phyloP scores from a whole-genome alignment of 164 flowering plant species.

The Protea cynaroides region DNA sequence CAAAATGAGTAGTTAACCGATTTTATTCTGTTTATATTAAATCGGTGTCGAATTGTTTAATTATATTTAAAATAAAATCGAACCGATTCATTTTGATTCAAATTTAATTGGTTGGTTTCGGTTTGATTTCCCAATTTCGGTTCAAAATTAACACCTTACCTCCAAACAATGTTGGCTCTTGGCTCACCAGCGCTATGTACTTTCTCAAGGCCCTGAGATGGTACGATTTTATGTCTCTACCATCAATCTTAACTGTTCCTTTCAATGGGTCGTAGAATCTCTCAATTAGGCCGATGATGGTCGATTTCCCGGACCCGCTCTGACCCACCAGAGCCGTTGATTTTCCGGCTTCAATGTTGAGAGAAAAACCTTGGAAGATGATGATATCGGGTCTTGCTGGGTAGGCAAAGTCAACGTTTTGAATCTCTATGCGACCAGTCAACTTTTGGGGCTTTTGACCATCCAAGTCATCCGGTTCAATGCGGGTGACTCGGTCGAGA shows the following conservation, averaged over 20 bases:
- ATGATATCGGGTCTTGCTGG: constrained; percentile 36
- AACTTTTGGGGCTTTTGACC: constrained; percentile 41
- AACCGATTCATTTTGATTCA: no score
- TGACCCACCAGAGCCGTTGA: constrained; percentile 51
- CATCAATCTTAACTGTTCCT: constrained; percentile 33
- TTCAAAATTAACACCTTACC: no score
- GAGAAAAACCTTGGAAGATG: constrained; percentile 35
- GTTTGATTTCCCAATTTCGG: no score
- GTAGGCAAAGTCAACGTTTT: constrained; percentile 39
- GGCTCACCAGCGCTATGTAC: constrained; percentile 38
- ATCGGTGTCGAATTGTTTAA: no score
- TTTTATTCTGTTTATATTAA: no score
- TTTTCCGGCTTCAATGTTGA: constrained; percentile 31
- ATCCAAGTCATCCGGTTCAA: constrained; percentile 67
- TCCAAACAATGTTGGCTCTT: constrained; percentile 44
- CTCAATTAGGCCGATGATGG: constrained; percentile 38
- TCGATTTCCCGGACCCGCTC: constrained; percentile 45
- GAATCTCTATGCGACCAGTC: constrained; percentile 32
- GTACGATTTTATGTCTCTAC: constrained; percentile 27
- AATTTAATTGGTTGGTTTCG: no score
- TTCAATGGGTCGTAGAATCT: constrained; percentile 39
- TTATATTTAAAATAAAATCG: no score
- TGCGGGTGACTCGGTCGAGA: constrained; percentile 50
- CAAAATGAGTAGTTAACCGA: no score
- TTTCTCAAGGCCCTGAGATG: constrained; percentile 30